Evolutionary conservation across 148 eudicot genomes (phyloP).

Genomic region (Rhododendron kiyosumense): DNA sequence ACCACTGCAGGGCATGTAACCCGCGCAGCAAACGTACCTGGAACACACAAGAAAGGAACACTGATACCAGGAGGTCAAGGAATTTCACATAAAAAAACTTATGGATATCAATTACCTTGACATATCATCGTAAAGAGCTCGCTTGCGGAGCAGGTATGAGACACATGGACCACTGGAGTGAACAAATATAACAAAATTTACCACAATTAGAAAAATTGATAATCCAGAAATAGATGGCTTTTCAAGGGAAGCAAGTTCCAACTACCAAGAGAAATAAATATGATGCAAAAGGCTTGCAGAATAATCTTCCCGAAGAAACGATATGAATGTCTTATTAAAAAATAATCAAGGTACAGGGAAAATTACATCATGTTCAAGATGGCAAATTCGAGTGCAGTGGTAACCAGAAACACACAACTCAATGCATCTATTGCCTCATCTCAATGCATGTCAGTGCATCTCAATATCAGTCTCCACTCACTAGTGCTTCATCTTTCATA

Average conservation of each 20-base stretch:
- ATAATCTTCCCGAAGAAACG: neutral
- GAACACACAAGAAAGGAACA: neutral
- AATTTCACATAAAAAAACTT: neutral
- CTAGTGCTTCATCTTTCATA: neutral
- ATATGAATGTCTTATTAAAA: neutral
- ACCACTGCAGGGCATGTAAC: conserved; percentile 98
- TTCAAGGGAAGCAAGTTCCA: neutral
- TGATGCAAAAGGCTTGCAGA: neutral
- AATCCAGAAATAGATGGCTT: neutral
- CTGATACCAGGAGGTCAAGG: neutral
- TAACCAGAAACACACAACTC: neutral
- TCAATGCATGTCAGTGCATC: neutral
- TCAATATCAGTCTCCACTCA: too few relatives aligned
- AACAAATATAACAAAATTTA: conserved; percentile 4
- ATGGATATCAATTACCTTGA: conserved; percentile 51
- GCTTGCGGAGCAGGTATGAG: conserved; percentile 83
- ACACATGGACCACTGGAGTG: conserved; percentile 75
- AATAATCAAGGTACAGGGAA: neutral
- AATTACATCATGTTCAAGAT: neutral
- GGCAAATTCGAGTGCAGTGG: neutral
- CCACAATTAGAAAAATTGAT: neutral
- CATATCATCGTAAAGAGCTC: conserved; percentile 95
- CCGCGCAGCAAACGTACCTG: conserved; percentile 90
- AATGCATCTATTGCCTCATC: neutral
- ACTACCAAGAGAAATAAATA: neutral